A percentile compares a stretch with the other conserved stretches of the same genome.
Evolutionary conservation across 768 basidiomycete species (phyloP).

Genomic region (Russula lepida): DNA sequence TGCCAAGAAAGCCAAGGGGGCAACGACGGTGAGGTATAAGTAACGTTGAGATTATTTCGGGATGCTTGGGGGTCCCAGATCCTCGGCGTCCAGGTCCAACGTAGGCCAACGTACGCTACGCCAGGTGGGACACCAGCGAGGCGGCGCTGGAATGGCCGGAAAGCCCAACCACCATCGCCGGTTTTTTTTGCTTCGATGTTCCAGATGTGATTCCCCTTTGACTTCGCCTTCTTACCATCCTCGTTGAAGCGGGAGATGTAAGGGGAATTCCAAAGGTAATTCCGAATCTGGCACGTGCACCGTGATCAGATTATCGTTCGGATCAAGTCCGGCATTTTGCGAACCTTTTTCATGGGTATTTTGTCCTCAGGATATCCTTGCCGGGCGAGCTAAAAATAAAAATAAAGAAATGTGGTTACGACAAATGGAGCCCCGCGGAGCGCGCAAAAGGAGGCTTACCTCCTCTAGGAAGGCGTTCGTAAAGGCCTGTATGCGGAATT

Average conservation of each 20-base stretch:
- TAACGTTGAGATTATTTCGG: conserved; percentile 67
- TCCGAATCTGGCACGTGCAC: conserved; percentile 53
- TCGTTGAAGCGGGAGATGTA: conserved; percentile 97
- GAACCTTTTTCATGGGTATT: conserved; percentile 93
- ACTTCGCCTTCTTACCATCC: conserved; percentile 98
- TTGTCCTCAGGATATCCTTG: conserved; percentile 90
- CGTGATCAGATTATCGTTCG: conserved; percentile 16
- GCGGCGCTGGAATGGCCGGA: conserved; percentile 81
- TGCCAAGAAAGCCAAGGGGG: conserved; percentile 89
- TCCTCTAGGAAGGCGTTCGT: conserved; percentile 93
- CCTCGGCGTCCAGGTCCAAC: conserved; percentile 86
- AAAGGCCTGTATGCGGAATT: conserved; percentile 97
- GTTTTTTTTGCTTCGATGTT: conserved; percentile 91
- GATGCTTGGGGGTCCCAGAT: conserved; percentile 97
- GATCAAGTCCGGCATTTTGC: conserved; percentile 19
- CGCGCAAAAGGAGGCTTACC: conserved; percentile 34
- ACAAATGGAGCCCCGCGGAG: conserved; percentile 4
- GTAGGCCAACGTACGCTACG: conserved; percentile 72
- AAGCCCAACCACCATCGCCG: conserved; percentile 71
- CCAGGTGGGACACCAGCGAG: conserved; percentile 76
- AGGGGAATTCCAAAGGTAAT: conserved; percentile 93
- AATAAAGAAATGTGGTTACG: neutral
- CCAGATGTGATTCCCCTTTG: conserved; percentile 99
- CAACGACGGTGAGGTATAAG: conserved; percentile 70
- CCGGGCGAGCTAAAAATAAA: conserved; percentile 54